Base-by-base conservation (phyloP, 2,329 filamentous ascomycete genomes). In the Eutypella sp. region DNA sequence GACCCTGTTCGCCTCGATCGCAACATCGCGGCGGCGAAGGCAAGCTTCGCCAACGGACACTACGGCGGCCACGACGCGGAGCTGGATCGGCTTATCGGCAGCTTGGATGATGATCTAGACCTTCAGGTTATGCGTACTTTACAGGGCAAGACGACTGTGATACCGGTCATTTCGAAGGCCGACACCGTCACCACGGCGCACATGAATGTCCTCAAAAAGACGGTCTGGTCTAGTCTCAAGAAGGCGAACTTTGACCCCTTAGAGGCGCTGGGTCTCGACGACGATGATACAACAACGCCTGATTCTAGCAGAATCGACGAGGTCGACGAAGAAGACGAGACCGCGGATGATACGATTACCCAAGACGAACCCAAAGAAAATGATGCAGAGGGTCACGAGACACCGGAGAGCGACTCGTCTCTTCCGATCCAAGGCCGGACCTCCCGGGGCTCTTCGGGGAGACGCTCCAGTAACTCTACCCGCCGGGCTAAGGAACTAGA, bases 111-210 rank as follows among this genome's bases (percentile, higher is more conserved):
- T 54, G 87, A 89, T 54, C 78, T 99, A 9, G 93, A 99, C 62
- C 71, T 99, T 20, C 90, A 96, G 62, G 87, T 96, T 47, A 76
- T 99, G 58, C 87, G 87, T 40, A 87, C 86, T 15, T 78, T 99
- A 23, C 85, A 95, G 65, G 87, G 88, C 58, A 96, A 96, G 75
- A 97, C 93, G 0, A 95, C 89, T 0, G 89, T 97, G 48, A 89
- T 99, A 40, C 93, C 93, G 0, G 84, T 99, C 47, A 92, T 99
- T 61, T 87, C 90, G 63, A 99, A 99, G 70, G 92, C 93, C 33
- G 93, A 99, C 65, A 96, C 91, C 13, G 87, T 97, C 57, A 97
- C 93, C n/a, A 84, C 87, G 0, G 86, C 87, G 44, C 93, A 99
- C 68, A 97, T 97, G 93, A 76, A 81, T 39, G 84, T 89, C 58